Evolutionary conservation across 495 filamentous ascomycete genomes (phyloP), one percentile per base, ranked within the genome.

Genomic region (Penicillium crystallinum): DNA sequence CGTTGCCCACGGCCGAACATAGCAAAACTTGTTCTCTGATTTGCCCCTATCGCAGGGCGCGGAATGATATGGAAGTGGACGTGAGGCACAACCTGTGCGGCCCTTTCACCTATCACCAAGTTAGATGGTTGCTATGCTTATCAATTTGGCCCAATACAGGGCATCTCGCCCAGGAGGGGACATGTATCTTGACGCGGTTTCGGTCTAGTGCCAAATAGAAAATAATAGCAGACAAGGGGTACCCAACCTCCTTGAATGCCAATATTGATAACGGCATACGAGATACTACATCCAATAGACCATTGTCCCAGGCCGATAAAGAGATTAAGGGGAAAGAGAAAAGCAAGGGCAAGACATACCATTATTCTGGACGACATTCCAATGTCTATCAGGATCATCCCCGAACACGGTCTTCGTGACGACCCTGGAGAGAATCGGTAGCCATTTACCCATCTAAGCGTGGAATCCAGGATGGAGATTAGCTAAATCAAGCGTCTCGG

Each of bases 281-380:
- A 21, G 5, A 30, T 17, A 12, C 15, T 1, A 15, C 15, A 7
- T n/a, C 8, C 10, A 21, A 33, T 7, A 22, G 9, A 18, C 18
- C n/a, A n/a, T n/a, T n/a, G n/a, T n/a, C n/a, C n/a, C n/a, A n/a
- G n/a, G n/a, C n/a, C n/a, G n/a, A n/a, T n/a, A n/a, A n/a, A 44
- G 38, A 34, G 9, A 37, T 29, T 8, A 46, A 30, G 39, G 22
- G 14, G 21, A 8, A 44, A 48, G 21, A 50, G 49, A 48, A 36
- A 34, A 31, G 27, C 34, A 43, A 35, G 22, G 14, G 25, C 9
- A 23, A 36, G 33, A 69, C 70, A 31, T 71, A 86, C 83, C 91
- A 68, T 96, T 97, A 70, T 97, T 97, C 74, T 96, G 90, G 53
- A 96, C 88, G 18, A 96, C 79, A 69, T 97, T 97, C 84, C 74